These are phyloP conservation scores for Plantago elongata DNA, from an alignment of 257 asterid species.

Conservation along the genomic window DNA sequence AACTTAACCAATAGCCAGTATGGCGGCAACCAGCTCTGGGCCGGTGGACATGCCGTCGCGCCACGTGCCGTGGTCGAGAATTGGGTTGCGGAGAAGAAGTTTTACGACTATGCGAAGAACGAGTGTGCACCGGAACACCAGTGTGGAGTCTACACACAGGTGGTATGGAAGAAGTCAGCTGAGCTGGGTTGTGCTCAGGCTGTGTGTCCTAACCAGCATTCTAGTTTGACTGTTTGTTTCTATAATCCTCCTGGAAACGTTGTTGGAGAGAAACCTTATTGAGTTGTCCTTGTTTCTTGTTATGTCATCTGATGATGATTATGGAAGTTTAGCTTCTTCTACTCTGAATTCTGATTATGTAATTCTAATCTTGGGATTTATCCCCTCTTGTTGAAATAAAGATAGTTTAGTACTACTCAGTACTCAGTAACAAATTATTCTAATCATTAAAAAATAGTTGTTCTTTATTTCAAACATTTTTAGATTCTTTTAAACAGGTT, in stretches of 20 bases:
- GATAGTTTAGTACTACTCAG: background rate
- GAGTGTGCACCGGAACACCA: conserved; percentile 47
- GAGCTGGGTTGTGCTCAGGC: conserved; percentile 82
- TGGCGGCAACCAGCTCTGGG: conserved; percentile 82
- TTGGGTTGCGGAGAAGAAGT: conserved; percentile 80
- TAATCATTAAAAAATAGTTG: too few species aligned
- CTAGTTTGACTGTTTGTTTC: conserved; percentile 63
- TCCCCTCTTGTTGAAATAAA: background rate
- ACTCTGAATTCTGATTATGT: background rate
- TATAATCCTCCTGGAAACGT: conserved; percentile 89
- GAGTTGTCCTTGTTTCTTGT: background rate
- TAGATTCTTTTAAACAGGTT: background rate
- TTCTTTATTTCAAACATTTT: too few species aligned
- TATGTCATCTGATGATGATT: background rate
- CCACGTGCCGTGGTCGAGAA: conserved; percentile 58
- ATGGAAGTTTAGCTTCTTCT: background rate
- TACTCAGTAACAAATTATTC: background rate
- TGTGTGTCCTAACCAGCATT: conserved; percentile 23
- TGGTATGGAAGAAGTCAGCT: conserved; percentile 70
- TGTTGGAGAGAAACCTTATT: conserved; percentile 88
- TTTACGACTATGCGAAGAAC: conserved; percentile 51
- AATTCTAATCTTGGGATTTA: background rate
- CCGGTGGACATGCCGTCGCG: conserved; percentile 43
- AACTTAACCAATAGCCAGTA: conserved; percentile 38
- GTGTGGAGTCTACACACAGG: conserved; percentile 92